phyloP scores from a whole-genome alignment of 768 basidiomycete genomes.

The Sarcodon aspratus region DNA sequence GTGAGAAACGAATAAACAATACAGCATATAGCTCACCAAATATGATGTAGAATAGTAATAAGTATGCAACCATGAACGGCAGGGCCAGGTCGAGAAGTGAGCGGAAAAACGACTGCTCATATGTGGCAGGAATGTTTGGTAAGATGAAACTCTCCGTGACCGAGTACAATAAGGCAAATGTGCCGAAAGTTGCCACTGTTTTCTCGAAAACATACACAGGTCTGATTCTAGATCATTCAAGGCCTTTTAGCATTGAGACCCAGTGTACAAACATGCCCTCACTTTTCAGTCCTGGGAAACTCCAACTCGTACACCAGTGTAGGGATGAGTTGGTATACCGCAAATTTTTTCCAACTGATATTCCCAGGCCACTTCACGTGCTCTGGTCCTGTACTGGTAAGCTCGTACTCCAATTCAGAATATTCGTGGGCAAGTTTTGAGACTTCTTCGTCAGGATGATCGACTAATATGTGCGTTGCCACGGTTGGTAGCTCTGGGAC shows the following conservation, averaged over 20 bases:
- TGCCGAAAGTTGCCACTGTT: slow-evolving; percentile 84
- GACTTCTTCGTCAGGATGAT: slow-evolving; percentile 59
- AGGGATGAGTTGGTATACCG: slow-evolving; percentile 78
- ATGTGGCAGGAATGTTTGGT: slow-evolving; percentile 59
- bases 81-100: slow-evolving; percentile 78
- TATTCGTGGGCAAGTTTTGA: slow-evolving; percentile 65
- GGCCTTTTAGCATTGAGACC: not conserved
- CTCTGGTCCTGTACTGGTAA: slow-evolving; percentile 59
- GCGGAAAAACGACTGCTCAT: slow-evolving; percentile 56
- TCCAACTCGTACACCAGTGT: slow-evolving; percentile 95
- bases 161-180: slow-evolving; percentile 88
- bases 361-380: slow-evolving; percentile 77
- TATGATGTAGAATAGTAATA: slow-evolving; percentile 78
- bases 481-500: not conserved
- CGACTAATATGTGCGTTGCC: slow-evolving; percentile 21
- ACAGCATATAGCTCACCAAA: slow-evolving; percentile 40
- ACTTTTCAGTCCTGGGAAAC: slow-evolving; percentile 86
- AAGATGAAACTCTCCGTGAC: slow-evolving; percentile 92
- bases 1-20: not conserved
- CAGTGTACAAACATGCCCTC: slow-evolving; percentile 11
- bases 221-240: slow-evolving; percentile 34
- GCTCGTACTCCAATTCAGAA: slow-evolving; percentile 63
- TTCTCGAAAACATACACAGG: slow-evolving; percentile 68
- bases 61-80: slow-evolving; percentile 89
- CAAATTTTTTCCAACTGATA: slow-evolving; percentile 72